Evolutionary conservation across 148 eudicot species (phyloP), one percentile per base, ranked within the genome.

Genomic region (Cornus controversa): DNA sequence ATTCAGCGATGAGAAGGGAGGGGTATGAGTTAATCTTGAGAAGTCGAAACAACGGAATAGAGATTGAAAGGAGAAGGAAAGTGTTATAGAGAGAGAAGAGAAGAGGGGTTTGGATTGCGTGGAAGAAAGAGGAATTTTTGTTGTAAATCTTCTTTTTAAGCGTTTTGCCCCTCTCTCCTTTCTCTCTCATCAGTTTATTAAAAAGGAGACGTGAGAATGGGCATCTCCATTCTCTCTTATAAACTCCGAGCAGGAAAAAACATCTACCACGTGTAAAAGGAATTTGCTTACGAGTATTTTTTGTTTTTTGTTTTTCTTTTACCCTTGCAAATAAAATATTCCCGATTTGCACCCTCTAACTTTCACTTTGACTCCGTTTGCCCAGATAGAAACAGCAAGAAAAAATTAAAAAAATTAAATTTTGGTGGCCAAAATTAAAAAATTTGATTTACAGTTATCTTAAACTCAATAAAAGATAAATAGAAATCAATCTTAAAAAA

Each of bases 41-140:
- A 45, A 45, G 50, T 45, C 57, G 20, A 50, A 58, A 45, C 67
- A 54, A 26, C 54, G 28, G 2, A 57, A 74, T 2, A 40, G 0
- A 8, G 45, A 27, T 57, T 42, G 26, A 28, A 14, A 50, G 34
- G 62, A 24, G 29, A 68, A 13, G 57, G 3, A 50, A 5, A 27
- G n/a, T 7, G 26, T 29, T 23, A 18, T 10, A 14, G 42, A 29
- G 73, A 67, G 42, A 73, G 58, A 67, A n/a, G 64, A 54, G 66
- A 14, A 54, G 15, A n/a, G 66, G 73, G 75, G 69, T 42, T 84
- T 62, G 28, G 82, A 76, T 86, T 80, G 81, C 89, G 87, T 84
- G 79, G 83, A 84, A 80, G 83, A 64, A 77, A 69, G 57, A 50
- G n/a, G 64, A 42, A 73, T 66, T 66, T 73, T 26, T 16, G 14